Evolutionary conservation across 495 filamentous ascomycete species (phyloP).

Genomic region (Lineolata rhizophorae): DNA sequence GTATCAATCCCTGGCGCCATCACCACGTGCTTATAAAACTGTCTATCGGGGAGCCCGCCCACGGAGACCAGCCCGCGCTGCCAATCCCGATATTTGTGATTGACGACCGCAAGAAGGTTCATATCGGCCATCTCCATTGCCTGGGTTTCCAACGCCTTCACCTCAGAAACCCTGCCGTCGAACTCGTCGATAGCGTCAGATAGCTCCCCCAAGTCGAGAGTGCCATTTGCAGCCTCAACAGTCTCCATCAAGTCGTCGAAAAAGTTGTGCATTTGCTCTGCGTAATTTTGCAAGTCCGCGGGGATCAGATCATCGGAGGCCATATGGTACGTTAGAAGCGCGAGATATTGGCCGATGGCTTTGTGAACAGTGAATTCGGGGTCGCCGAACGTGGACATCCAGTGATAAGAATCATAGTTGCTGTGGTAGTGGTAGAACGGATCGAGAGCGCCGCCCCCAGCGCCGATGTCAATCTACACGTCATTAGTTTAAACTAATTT

Average conservation of each 20-base stretch:
- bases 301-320: conserved; percentile 15
- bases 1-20: conserved; percentile 14
- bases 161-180: conserved; percentile 1
- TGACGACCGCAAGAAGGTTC: conserved; percentile 8
- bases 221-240: conserved; percentile 1
- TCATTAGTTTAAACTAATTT: conserved; percentile 1
- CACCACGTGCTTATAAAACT: conserved; percentile 17
- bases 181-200: conserved; percentile 5
- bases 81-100: conserved; percentile 14
- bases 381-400: conserved; percentile 17
- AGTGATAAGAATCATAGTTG: conserved; percentile 15
- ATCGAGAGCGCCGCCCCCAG: conserved; percentile 7
- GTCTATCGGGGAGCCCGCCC: conserved; percentile 13
- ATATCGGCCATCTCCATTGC: conserved; percentile 5
- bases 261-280: conserved; percentile 9
- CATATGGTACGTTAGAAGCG: conserved; percentile 19
- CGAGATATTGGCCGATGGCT: conserved; percentile 13
- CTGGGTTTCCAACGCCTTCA: not conserved
- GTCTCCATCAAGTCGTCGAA: conserved; percentile 5
- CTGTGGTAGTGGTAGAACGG: conserved; percentile 17
- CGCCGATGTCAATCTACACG: conserved; percentile 13
- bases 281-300: conserved; percentile 14
- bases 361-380: conserved; percentile 13
- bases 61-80: conserved; percentile 13
- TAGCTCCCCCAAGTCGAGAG: conserved; percentile 5